Percentiles rank a stretch among this genome's conserved stretches.
Evolutionary conservation across 176 grass and related monocot genomes (phyloP).

Genomic region (Carex pumila): DNA sequence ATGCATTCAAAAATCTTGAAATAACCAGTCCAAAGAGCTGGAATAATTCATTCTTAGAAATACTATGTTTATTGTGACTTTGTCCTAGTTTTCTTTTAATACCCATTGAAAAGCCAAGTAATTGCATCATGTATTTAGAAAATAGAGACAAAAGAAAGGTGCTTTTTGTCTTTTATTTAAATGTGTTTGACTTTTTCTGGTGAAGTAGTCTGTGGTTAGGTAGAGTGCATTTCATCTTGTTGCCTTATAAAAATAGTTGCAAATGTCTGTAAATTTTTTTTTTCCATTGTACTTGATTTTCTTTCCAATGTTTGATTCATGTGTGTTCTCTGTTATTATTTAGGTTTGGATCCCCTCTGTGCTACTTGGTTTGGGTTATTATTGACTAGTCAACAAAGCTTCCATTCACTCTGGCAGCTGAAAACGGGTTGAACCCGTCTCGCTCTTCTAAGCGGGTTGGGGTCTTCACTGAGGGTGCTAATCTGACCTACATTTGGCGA

Average conservation of each 20-base stretch:
- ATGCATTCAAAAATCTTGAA: not conserved
- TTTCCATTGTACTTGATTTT: not conserved
- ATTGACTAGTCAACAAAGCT: conserved; percentile 1
- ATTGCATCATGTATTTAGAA: not conserved
- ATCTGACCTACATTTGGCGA: conserved; percentile 51
- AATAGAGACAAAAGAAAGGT: not conserved
- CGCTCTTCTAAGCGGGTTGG: conserved; percentile 19
- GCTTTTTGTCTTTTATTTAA: not conserved
- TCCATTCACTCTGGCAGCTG: conserved; percentile 41
- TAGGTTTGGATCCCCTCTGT: conserved; percentile 12
- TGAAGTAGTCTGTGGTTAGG: not conserved
- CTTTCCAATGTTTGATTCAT: not conserved
- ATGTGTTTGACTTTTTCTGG: not conserved
- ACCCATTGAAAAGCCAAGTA: not conserved
- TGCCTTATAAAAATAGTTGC: not conserved
- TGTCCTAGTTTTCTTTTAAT: not conserved
- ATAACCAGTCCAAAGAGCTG: not conserved
- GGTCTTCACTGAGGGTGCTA: not conserved
- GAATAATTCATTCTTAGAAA: not conserved
- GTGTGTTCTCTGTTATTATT: conserved; percentile 5
- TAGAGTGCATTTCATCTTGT: not conserved
- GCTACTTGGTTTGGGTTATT: not conserved
- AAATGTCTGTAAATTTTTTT: not conserved
- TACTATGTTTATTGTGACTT: not conserved
- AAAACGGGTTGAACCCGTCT: conserved; percentile 24